Base-by-base conservation (phyloP, 2,329 filamentous ascomycete species). In the Knufia petricola region DNA sequence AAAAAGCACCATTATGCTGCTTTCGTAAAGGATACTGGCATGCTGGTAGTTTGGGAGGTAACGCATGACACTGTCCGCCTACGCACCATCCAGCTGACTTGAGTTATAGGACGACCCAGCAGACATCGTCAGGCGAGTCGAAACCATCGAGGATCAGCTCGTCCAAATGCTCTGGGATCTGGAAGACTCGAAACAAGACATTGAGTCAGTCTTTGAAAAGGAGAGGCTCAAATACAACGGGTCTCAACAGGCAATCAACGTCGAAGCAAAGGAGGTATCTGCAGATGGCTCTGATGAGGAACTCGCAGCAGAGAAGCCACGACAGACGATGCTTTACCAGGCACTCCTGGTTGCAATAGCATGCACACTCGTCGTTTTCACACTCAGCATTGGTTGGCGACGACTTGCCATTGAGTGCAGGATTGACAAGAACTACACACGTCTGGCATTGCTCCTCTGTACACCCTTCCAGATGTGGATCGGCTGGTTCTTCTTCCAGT, bases 1-100 rank as follows among this genome's bases (percentile, higher is more conserved):
- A 73, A 81, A 59, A 79, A 81, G 60, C 77, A 81, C 63, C 78
- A 82, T 52, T 81, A 79, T 58, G 78, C 76, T n/a, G 78, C 79
- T 7, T 82, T 82, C 60, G 75, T 82, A 45, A 69, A 74, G 51
- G 76, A 80, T 13, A 53, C 66, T 70, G n/a, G 68, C 69, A 68
- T 80, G 32, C 62, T 82, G n/a, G 67, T 81, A 3, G 76, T 81
- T 20, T 82, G 79, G 79, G 79, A 80, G 37, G 26, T 28, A 28
- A 28, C 6, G 12, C 26, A 12, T 28, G 26, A 28, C 26, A 6
- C 26, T 28, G 12, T 12, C 12, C 26, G 26, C 26, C 12, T 12
- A 12, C 26, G 26, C 6, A 28, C 6, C 6, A 28, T 12, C 6
- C 12, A 28, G 26, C 26, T 28, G 26, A 28, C 26, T 28, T 28